Evolutionary conservation across 805 yeast genomes (phyloP), one percentile per base, ranked within the genome.

Genomic region (Starmerella bacillaris): DNA sequence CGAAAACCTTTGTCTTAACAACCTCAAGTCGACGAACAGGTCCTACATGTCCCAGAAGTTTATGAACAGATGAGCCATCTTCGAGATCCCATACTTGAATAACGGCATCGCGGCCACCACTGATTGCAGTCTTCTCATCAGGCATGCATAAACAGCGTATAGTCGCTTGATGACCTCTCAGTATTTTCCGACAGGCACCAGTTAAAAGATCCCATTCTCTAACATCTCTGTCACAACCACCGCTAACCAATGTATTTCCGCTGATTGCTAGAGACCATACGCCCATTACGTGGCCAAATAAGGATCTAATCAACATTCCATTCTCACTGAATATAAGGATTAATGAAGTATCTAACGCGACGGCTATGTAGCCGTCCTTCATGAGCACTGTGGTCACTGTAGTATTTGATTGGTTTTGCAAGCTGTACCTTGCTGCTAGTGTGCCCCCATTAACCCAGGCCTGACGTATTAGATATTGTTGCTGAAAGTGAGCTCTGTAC

Each of bases 251-350:
- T 48, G 86, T 76, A 50, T 83, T 72, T 29, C 93, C 94, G 58
- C 76, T 82, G 1, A 94, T 80, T 29, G 84, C 77, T 40, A 89
- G 75, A 21, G 92, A 84, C 95, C 96, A 86, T 11, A 89, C 94
- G 27, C 96, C 98, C 65, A 83, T 94, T 34, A 89, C 82, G 54
- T 89, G 98, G 4, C 98, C 98, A 58, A 80, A 82, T 51, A 86
- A 92, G 0, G 95, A 83, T 42, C 94, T 64, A n/a, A 84, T 47
- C 33, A 59, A 48, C 31, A 52, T 44, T 24, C 65, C 65, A 39
- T 54, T 59, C 33, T 48, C 50, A 24, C 54, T 45, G 44, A 65
- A 58, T 18, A 63, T 59, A 34, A 59, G 60, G 24, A 67, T 50
- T 17, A 59, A 49, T 19, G 65, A 56, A 37, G 59, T 55, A 44